phyloP scores from a whole-genome alignment of 108 stramenopile genomes.

The Licmophora abbreviata region DNA sequence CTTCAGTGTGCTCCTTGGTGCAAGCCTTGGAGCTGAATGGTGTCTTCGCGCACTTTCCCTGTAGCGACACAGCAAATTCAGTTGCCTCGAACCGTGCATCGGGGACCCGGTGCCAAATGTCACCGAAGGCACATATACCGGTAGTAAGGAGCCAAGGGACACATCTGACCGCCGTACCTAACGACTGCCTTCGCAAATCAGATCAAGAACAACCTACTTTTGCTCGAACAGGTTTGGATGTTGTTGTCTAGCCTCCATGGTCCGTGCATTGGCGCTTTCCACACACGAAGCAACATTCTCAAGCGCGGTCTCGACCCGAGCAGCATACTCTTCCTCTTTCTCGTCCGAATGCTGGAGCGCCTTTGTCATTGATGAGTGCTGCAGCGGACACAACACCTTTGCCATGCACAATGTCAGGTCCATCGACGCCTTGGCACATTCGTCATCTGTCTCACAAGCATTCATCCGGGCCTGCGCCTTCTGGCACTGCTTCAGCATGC shows the following conservation, averaged over 20 bases:
- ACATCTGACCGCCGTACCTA: too few species aligned
- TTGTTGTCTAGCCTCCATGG: neutral
- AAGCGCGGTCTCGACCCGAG: constrained; percentile 55
- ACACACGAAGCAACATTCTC: constrained; percentile 69
- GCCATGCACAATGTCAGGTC: constrained; percentile 86
- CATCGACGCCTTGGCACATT: constrained; percentile 64
- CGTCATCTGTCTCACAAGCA: constrained; percentile 52
- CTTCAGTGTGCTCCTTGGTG: too few species aligned
- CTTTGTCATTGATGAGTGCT: constrained; percentile 47
- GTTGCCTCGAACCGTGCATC: too few species aligned
- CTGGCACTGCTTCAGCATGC: constrained; percentile 43
- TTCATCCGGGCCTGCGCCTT: constrained; percentile 31
- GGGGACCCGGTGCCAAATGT: too few species aligned
- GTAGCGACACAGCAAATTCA: too few species aligned
- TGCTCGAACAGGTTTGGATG: neutral
- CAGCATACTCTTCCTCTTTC: constrained; percentile 32
- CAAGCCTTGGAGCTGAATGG: too few species aligned
- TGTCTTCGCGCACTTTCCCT: too few species aligned
- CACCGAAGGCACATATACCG: too few species aligned
- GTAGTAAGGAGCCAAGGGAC: too few species aligned
- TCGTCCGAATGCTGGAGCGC: constrained; percentile 23
- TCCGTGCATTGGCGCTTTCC: constrained; percentile 48
- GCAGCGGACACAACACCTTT: constrained; percentile 72
- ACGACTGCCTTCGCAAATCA: too few species aligned
- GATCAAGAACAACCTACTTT: too few species aligned